These are phyloP conservation scores for Diplodia scrobiculata DNA, from an alignment of 2,329 filamentous ascomycete genomes.

Conservation along the genomic window DNA sequence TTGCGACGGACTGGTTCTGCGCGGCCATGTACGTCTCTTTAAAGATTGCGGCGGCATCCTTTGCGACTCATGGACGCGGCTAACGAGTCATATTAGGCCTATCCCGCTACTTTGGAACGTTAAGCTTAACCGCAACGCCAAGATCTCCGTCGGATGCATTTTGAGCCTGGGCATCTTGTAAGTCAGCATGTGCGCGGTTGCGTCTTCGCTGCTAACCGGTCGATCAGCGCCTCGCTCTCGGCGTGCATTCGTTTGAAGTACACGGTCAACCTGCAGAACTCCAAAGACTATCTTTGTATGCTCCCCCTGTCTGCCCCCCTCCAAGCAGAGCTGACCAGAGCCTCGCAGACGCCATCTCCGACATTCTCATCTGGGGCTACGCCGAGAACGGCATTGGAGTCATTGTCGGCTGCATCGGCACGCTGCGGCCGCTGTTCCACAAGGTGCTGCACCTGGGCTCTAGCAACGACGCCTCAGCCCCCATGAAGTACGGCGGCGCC, in stretches of 20 bases:
- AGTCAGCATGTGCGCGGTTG: neutral
- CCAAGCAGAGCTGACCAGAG: neutral
- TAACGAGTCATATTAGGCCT: slow-evolving; percentile 32
- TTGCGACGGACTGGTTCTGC: slow-evolving; percentile 44
- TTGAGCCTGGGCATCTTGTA: slow-evolving; percentile 37
- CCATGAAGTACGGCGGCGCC: slow-evolving; percentile 6
- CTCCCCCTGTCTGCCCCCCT: neutral
- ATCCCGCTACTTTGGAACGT: slow-evolving; percentile 36
- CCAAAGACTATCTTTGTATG: slow-evolving; percentile 39
- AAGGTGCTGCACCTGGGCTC: slow-evolving; percentile 33
- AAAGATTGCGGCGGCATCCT: neutral
- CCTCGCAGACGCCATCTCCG: slow-evolving; percentile 36
- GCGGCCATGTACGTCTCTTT: slow-evolving; percentile 37
- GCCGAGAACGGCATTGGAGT: slow-evolving; percentile 44
- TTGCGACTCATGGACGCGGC: neutral
- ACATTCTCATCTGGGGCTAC: slow-evolving; percentile 45
- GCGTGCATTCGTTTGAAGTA: slow-evolving; percentile 43
- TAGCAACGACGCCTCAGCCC: slow-evolving; percentile 5
- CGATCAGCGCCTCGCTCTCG: slow-evolving; percentile 36
- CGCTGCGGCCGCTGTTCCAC: slow-evolving; percentile 42
- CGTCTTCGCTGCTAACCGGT: neutral
- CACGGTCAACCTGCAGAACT: slow-evolving; percentile 41
- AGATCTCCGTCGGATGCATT: slow-evolving; percentile 35
- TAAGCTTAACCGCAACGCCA: slow-evolving; percentile 36
- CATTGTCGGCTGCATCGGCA: slow-evolving; percentile 42